Base-by-base conservation (phyloP, 805 yeast genomes). In the Saturnispora diversa region DNA sequence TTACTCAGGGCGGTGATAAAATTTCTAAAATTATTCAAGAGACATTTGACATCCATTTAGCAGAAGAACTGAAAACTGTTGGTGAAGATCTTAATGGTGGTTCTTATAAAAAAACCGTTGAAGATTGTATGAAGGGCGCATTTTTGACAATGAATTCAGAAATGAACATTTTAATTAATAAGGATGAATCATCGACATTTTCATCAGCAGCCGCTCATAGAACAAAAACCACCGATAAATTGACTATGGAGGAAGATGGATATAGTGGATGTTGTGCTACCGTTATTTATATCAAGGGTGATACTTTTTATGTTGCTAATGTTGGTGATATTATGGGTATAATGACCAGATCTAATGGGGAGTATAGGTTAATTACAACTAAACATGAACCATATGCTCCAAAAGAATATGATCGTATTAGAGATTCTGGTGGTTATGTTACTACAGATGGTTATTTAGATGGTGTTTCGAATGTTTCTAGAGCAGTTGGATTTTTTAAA, bases 351-450 rank as follows among this genome's bases (percentile, higher is more conserved):
- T 74, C 76, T 30, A 86, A 84, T 59, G 96, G 97, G 23, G 90
- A 85, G 36, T 81, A 75, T 56, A 64, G 69, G n/a, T 65, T 75
- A 4, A 64, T 92, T 31, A 82, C 95, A 1, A 75, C 72, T 17
- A 75, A 79, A 42, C 97, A 92, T 59, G 86, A 81, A 47, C 97
- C 97, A 7, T 80, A 92, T 5, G 75, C 72, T 21, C 68, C 82
- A 23, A 69, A 67, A 31, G 94, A 85, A 50, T 83, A 83, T 51
- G 95, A 87, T 55, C 68, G 96, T 50, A 84, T 92, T 35, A 69
- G 97, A 52, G 83, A 84, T 2, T 76, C 94, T 19, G 97, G 97
- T 39, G 97, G 97, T 1, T 82, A 73, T 57, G 95, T 92, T 9
- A 75, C 84, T 8, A 81, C 84, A 15, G 83, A 81, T 52, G 95